Conservation (phyloP, 805 yeast genomes). For the Ogataea nonfermentans region DNA sequence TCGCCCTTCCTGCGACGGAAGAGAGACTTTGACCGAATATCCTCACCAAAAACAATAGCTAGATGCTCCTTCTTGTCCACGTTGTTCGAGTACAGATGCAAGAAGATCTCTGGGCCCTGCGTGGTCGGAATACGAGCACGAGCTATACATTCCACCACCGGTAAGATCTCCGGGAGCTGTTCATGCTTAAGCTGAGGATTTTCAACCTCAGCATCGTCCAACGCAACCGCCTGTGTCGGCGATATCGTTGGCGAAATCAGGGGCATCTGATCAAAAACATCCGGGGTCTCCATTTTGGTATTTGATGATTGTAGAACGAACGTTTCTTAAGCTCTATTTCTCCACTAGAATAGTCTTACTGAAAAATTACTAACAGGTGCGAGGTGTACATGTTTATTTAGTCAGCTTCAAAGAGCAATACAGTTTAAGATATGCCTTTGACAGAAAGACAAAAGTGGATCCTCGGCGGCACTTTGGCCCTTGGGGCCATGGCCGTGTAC, state of each 20-base stretch:
- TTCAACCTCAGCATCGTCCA: slow-evolving; percentile 9
- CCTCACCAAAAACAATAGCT: slow-evolving; percentile 95
- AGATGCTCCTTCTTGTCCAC: slow-evolving; percentile 90
- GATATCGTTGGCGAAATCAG: slow-evolving; percentile 41
- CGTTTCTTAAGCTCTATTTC: neutral
- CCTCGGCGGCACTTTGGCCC: slow-evolving; percentile 27
- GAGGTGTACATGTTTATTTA: neutral
- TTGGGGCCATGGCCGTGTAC: slow-evolving; percentile 27
- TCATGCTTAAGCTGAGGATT: slow-evolving; percentile 29
- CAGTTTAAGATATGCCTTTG: slow-evolving; percentile 13
- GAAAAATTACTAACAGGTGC: neutral
- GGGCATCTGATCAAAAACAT: slow-evolving; percentile 37
- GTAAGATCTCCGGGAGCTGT: slow-evolving; percentile 55
- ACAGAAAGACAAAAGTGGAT: slow-evolving; percentile 33
- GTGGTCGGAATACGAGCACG: slow-evolving; percentile 97
- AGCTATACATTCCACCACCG: slow-evolving; percentile 82
- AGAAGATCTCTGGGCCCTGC: slow-evolving; percentile 87
- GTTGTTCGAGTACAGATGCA: slow-evolving; percentile 85
- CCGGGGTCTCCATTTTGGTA: slow-evolving; percentile 9
- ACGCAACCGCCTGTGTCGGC: slow-evolving; percentile 24
- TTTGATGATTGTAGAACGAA: too few species aligned
- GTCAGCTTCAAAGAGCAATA: slow-evolving; percentile 1
- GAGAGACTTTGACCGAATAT: slow-evolving; percentile 73
- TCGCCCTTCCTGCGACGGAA: slow-evolving; percentile 64
- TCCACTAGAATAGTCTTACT: slow-evolving; percentile 4